These are phyloP conservation scores for Ustilago xerochloae DNA, from an alignment of 1,284 basidiomycete species.

Conservation along the genomic window DNA sequence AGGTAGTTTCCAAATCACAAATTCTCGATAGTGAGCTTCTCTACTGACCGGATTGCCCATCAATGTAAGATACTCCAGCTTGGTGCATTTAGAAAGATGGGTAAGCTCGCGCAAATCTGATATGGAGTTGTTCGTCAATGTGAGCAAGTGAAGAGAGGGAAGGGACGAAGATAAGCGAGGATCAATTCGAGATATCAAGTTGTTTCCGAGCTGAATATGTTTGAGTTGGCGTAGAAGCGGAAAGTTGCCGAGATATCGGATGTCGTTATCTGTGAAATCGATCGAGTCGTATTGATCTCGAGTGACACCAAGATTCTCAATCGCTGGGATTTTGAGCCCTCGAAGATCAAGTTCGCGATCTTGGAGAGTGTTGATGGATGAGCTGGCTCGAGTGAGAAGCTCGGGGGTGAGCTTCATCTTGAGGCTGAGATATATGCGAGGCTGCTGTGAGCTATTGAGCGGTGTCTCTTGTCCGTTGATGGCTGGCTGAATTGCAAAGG, in stretches of 20 bases:
- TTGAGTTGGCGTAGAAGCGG: constrained; percentile 82
- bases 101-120: constrained; percentile 83
- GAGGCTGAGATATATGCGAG: not conserved
- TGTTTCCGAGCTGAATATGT: constrained; percentile 85
- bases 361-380: constrained; percentile 86
- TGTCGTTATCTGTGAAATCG: constrained; percentile 95
- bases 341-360: constrained; percentile 81
- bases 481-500: no score
- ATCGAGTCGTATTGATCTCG: constrained; percentile 95
- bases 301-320: constrained; percentile 98
- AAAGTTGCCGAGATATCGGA: constrained; percentile 86
- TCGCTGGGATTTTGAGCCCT: constrained; percentile 89
- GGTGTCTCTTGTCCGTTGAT: no score
- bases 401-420: constrained; percentile 91
- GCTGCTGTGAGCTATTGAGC: not conserved
- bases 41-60: constrained; percentile 90
- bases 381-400: constrained; percentile 80
- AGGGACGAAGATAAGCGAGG: constrained; percentile 81
- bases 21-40: constrained; percentile 96
- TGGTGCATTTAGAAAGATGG: constrained; percentile 81
- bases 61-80: constrained; percentile 83
- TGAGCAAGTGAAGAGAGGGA: constrained; percentile 83
- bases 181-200: constrained; percentile 84
- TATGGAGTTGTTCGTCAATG: constrained; percentile 70
- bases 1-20: constrained; percentile 73